Evolutionary conservation across 2,329 filamentous ascomycete genomes (phyloP).

Genomic region (Fusarium floridanum): DNA sequence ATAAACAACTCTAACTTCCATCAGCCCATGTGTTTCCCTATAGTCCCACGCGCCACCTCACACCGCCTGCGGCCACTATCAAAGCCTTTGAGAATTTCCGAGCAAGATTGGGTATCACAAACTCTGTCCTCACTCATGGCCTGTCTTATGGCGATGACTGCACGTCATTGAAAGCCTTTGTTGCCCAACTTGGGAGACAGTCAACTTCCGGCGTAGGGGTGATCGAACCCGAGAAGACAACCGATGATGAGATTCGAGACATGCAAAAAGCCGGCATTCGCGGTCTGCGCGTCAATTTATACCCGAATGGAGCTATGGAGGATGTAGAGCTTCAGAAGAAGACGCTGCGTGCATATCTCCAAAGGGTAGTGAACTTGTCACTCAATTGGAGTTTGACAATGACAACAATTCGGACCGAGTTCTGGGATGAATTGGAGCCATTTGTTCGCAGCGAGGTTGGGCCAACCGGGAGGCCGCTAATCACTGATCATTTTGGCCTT

Average conservation of each 20-base stretch:
- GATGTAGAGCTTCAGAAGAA: conserved; percentile 51
- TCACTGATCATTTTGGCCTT: conserved; percentile 55
- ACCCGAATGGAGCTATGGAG: conserved; percentile 53
- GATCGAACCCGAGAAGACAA: conserved; percentile 24
- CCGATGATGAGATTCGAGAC: conserved; percentile 18
- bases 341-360: conserved; percentile 47
- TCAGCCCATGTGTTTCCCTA: conserved; percentile 22
- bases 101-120: conserved; percentile 43
- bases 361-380: conserved; percentile 19
- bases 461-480: conserved; percentile 28
- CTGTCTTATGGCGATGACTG: conserved; percentile 54
- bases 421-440: conserved; percentile 17
- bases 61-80: conserved; percentile 15
- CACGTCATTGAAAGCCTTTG: conserved; percentile 50
- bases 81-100: conserved; percentile 31
- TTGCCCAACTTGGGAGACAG: conserved; percentile 42
- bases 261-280: conserved; percentile 46
- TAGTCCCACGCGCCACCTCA: conserved; percentile 20
- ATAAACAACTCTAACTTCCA: background rate
- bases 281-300: conserved; percentile 53
- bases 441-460: conserved; percentile 12
- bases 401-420: conserved; percentile 29
- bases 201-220: conserved; percentile 39
- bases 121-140: conserved; percentile 53
- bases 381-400: conserved; percentile 34